phyloP scores from a whole-genome alignment of 2,329 filamentous ascomycete species.

The Cladosporium cucumerinum region DNA sequence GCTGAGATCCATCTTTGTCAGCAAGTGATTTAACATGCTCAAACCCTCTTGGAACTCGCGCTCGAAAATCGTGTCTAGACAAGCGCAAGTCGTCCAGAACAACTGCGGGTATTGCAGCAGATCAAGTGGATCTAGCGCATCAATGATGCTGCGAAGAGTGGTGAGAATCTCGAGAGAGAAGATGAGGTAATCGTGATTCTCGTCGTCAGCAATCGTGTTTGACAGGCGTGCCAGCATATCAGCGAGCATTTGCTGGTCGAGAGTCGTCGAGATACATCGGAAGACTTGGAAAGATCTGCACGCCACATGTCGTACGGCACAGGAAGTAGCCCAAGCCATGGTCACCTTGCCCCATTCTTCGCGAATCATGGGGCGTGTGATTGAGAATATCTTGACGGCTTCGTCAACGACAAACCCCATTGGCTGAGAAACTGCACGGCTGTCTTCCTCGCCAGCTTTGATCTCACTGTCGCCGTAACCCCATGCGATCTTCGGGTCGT shows the following conservation, averaged over 20 bases:
- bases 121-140: slow-evolving; percentile 74
- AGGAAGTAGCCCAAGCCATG: slow-evolving; percentile 93
- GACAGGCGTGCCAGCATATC: slow-evolving; percentile 95
- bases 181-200: slow-evolving; percentile 80
- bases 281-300: slow-evolving; percentile 98
- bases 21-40: slow-evolving; percentile 82
- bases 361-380: slow-evolving; percentile 80
- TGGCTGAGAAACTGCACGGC: slow-evolving; percentile 73
- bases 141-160: slow-evolving; percentile 86
- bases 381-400: slow-evolving; percentile 79
- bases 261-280: slow-evolving; percentile 81
- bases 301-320: slow-evolving; percentile 88
- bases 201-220: slow-evolving; percentile 94
- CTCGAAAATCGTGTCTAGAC: slow-evolving; percentile 94
- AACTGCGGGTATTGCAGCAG: slow-evolving; percentile 88
- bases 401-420: slow-evolving; percentile 83
- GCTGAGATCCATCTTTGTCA: slow-evolving; percentile 78
- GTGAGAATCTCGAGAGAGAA: slow-evolving; percentile 98
- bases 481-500: slow-evolving; percentile 85
- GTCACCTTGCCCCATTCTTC: slow-evolving; percentile 89
- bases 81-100: slow-evolving; percentile 97
- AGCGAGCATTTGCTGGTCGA: slow-evolving; percentile 90
- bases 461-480: slow-evolving; percentile 89
- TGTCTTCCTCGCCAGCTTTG: slow-evolving; percentile 59
- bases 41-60: slow-evolving; percentile 88